Base-by-base conservation (phyloP, 1,284 basidiomycete species). In the Ustilago lituana region DNA sequence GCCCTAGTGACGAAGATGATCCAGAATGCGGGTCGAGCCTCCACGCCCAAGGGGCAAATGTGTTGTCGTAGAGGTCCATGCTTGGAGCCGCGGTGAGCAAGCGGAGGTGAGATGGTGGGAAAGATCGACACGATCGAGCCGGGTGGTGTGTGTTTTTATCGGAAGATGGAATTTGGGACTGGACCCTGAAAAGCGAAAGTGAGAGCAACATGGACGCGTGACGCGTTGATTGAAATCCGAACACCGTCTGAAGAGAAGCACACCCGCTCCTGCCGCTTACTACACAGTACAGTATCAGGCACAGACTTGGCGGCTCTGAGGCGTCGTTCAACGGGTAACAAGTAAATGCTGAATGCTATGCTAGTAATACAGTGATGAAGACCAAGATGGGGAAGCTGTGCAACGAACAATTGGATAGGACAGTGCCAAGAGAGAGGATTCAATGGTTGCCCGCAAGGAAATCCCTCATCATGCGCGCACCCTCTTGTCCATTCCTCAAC, bases 391-490 rank as follows among this genome's bases (percentile, higher is more conserved):
- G 35, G 9, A 33, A 24, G 23, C 15, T 19, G 33, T 40, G 38
- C 19, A 26, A 33, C 14, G 22, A 23, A 2, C 14, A n/a, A 23
- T 2, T 17, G 23, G 20, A 35, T 20, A 33, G 12, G 43, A 22
- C 27, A 31, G n/a, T 20, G 12, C 10, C 35, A 24, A 23, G 2
- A 24, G n/a, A 26, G 15, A 38, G 2, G 20, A 0, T 1, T 58
- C 39, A 71, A 12, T 59, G 60, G 47, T 39, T 41, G 9, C 51
- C 58, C 5, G 65, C 69, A 9, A 74, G 62, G 46, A 73, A 73
- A 1, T 69, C 65, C 38, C 58, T 67, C 53, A 71, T 74, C 57
- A 66, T 62, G 41, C 56, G 44, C 12, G 70, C 60, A 2, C 63
- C 68, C 12, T 73, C 51, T 37, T 74, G 73, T 11, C 69, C 73